These are phyloP conservation scores for Collybiopsis confluens DNA, from an alignment of 768 basidiomycete species.

Conservation along the genomic window DNA sequence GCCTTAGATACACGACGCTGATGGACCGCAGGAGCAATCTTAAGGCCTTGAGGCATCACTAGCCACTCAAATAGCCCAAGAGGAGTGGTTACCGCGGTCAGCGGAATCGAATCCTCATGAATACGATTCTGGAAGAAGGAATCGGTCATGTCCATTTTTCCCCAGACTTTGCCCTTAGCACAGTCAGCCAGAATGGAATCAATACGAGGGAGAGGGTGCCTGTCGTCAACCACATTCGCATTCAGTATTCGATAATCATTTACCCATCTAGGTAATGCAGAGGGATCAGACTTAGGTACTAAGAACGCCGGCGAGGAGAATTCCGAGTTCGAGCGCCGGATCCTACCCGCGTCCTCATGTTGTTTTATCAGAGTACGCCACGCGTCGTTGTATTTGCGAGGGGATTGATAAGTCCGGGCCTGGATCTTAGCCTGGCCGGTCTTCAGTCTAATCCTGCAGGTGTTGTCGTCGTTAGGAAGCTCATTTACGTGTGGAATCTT, in stretches of 20 bases:
- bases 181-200: constrained; percentile 24
- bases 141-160: constrained; percentile 32
- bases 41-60: constrained; percentile 29
- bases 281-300: constrained; percentile 25
- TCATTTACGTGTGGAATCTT: constrained; percentile 17
- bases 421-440: constrained; percentile 17
- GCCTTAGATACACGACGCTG: constrained; percentile 21
- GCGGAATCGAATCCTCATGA: constrained; percentile 20
- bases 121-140: constrained; percentile 32
- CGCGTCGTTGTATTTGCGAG: constrained; percentile 23
- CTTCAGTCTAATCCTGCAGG: constrained; percentile 16
- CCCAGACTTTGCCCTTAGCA: constrained; percentile 27
- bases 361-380: constrained; percentile 26
- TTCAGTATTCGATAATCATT: constrained; percentile 25
- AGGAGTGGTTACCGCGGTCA: constrained; percentile 30
- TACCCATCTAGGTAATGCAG: constrained; percentile 17
- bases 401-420: constrained; percentile 17
- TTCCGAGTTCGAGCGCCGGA: constrained; percentile 18
- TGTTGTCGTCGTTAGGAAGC: constrained; percentile 16
- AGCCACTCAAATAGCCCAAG: constrained; percentile 33
- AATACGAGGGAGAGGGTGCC: constrained; percentile 20
- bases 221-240: constrained; percentile 17
- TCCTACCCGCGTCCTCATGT: constrained; percentile 24
- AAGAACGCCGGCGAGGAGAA: constrained; percentile 28
- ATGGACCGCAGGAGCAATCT: constrained; percentile 25